Conservation (phyloP, 2,329 filamentous ascomycete species). For the Xylaria arbuscula region DNA sequence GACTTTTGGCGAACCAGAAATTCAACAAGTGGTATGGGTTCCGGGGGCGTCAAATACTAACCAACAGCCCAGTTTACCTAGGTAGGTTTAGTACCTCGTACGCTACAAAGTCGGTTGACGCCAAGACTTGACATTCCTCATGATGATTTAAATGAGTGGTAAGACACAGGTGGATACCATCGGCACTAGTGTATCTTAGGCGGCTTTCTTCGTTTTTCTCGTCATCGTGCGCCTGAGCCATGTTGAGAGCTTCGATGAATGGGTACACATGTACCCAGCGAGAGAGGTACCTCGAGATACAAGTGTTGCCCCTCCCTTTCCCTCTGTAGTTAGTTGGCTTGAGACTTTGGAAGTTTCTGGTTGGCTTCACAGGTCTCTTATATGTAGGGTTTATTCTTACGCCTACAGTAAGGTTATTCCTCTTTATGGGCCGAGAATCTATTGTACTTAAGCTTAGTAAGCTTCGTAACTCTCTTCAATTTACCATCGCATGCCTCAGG, state of each 20-base stretch:
- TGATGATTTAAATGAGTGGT: slow-evolving; percentile 11
- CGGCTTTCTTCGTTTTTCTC: slow-evolving; percentile 1
- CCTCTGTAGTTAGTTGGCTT: slow-evolving; percentile 18
- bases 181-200: slow-evolving; percentile 3
- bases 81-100: background rate
- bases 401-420: no score
- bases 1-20: background rate
- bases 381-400: no score
- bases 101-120: background rate
- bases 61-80: background rate
- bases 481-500: no score
- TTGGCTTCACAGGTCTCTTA: slow-evolving; percentile 4
- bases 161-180: slow-evolving; percentile 11
- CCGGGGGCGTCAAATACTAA: background rate
- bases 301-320: background rate
- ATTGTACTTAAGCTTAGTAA: no score
- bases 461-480: no score
- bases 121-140: slow-evolving; percentile 14
- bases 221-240: slow-evolving; percentile 27
- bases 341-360: background rate
- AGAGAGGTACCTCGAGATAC: slow-evolving; percentile 6
- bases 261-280: background rate
- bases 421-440: no score
- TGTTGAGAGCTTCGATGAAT: slow-evolving; percentile 1
- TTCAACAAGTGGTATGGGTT: background rate